Conservation (phyloP, 164 flowering plant species). For the Paratinospora sagittata region DNA sequence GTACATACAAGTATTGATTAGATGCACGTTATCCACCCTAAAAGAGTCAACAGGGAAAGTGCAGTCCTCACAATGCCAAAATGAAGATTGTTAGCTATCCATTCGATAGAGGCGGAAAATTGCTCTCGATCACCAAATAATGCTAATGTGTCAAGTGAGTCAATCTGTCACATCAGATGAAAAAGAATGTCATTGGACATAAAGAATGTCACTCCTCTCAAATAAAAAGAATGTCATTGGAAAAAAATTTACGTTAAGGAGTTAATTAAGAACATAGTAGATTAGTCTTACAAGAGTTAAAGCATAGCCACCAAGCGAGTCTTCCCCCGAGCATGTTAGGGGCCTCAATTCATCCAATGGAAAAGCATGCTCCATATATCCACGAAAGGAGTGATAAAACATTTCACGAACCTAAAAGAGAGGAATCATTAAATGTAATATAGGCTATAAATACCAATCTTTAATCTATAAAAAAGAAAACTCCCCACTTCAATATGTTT, state of each 20-base stretch:
- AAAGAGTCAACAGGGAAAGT: constrained; percentile 8
- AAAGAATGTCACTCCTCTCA: too few relatives aligned
- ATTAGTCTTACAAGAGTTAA: constrained; percentile 67
- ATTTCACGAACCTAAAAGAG: constrained; percentile 66
- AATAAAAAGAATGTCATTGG: not conserved
- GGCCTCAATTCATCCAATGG: constrained; percentile 92
- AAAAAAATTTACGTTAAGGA: not conserved
- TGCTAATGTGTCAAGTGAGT: constrained; percentile 83
- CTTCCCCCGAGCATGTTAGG: constrained; percentile 81
- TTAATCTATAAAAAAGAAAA: too few relatives aligned
- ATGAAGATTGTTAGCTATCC: constrained; percentile 89
- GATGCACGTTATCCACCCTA: not conserved
- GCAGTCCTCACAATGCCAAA: constrained; percentile 87
- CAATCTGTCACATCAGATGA: constrained; percentile 50
- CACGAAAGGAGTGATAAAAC: constrained; percentile 96
- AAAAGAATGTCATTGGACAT: not conserved
- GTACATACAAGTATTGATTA: not conserved
- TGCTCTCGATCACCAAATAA: constrained; percentile 74
- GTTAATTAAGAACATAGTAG: not conserved
- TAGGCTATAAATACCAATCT: too few relatives aligned
- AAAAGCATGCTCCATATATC: constrained; percentile 92
- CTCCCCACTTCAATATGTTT: too few relatives aligned
- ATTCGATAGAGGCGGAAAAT: constrained; percentile 80
- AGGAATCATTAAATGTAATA: too few relatives aligned
- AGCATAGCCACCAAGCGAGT: constrained; percentile 92